Evolutionary conservation across 2,329 filamentous ascomycete genomes (phyloP), one percentile per base, ranked within the genome.

Genomic region (Amesomyces nigricolor): DNA sequence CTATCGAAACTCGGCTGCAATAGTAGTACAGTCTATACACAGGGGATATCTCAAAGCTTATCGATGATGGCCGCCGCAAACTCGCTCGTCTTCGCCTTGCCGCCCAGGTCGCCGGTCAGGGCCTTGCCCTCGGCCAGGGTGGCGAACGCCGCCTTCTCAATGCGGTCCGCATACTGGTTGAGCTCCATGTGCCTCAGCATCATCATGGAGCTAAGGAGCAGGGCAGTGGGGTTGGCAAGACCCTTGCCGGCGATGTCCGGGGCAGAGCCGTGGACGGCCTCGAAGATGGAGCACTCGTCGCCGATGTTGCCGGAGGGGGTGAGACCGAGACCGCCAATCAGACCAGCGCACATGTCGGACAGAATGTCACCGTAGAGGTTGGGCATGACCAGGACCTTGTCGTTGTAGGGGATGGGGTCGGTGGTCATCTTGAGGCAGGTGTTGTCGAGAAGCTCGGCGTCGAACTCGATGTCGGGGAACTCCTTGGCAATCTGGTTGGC

Each of bases 301-400:
- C 91, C 94, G 70, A 96, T 97, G 84, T 99, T 99, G 70, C 92
- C 94, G 39, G 92, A 97, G 63, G 94, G 94, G 39, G 94, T 96
- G 51, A 99, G 85, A 73, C 94, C 94, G 62, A 99, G 88, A 75
- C 94, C 94, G 72, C 94, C 94, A 68, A 99, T 97, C 66, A 99
- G 82, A 78, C 94, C 94, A 68, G 94, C 94, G 80, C 94, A 97
- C 90, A 97, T 96, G 75, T 99, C 94, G 70, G 92, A 97, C 64
- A 99, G 84, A 81, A 99, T 99, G 78, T 97, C 94, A 75, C 94
- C 94, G 81, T 97, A 99, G 68, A 97, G 82, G 82, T 99, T 99
- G 74, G 94, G 94, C 85, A 88, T 88, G 75, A 99, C 94, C 56
- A 99, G 85, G 57, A 99, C 91, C 83, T 96, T 96, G 84, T 96